phyloP scores from a whole-genome alignment of 306 rosid species.

The Prunus dulcis region DNA sequence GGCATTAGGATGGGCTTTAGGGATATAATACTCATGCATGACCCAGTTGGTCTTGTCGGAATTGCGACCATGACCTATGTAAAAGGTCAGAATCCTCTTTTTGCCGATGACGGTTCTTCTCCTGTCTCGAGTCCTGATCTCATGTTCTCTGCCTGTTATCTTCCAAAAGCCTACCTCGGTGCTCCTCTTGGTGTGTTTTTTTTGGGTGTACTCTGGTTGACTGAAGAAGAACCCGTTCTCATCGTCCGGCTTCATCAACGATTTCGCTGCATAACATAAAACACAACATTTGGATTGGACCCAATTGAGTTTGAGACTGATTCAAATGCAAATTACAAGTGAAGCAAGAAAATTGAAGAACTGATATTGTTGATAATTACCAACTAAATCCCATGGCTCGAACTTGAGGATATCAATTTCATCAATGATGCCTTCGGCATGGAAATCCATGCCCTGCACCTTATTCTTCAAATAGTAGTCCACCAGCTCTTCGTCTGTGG shows the following conservation, averaged over 20 bases:
- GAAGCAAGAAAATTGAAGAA: background rate
- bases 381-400: constrained; percentile 56
- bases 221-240: constrained; percentile 61
- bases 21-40: constrained; percentile 60
- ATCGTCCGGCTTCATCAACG: constrained; percentile 36
- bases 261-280: constrained; percentile 14
- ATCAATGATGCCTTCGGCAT: constrained; percentile 18
- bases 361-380: constrained; percentile 14
- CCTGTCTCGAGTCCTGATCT: constrained; percentile 24
- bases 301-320: no score
- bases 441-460: constrained; percentile 15
- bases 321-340: background rate
- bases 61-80: constrained; percentile 24
- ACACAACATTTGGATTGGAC: background rate
- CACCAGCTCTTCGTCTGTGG: constrained; percentile 69
- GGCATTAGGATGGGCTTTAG: constrained; percentile 5
- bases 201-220: constrained; percentile 27
- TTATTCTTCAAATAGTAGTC: constrained; percentile 42
- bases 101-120: constrained; percentile 36
- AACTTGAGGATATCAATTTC: constrained; percentile 41
- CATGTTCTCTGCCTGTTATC: constrained; percentile 45
- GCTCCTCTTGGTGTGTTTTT: constrained; percentile 27
- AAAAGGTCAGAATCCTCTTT: constrained; percentile 63
- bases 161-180: constrained; percentile 71
- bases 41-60: constrained; percentile 47